These are phyloP conservation scores for Panicum hallii DNA, from an alignment of 202 grass and related monocot genomes.

Conservation along the genomic window DNA sequence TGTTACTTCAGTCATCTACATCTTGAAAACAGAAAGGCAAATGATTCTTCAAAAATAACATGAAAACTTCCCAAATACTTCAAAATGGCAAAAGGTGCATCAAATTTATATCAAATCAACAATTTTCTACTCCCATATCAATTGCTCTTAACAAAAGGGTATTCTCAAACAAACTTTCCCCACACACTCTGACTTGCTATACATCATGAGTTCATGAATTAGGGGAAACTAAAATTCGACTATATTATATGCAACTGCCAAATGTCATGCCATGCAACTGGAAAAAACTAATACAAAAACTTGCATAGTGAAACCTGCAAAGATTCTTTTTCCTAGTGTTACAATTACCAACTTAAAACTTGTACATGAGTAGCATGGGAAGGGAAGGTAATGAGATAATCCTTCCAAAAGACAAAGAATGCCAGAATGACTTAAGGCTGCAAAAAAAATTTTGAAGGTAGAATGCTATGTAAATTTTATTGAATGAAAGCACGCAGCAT, in stretches of 20 bases:
- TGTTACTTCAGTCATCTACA: not conserved
- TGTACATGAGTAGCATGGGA: not conserved
- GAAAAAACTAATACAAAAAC: not conserved
- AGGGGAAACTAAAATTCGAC: not conserved
- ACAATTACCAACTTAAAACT: not conserved
- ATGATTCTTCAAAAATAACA: not conserved
- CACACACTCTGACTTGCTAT: not conserved
- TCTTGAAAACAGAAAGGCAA: not conserved
- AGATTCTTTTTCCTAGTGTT: not conserved
- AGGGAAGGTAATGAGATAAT: not conserved
- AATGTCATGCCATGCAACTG: not conserved
- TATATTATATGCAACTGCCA: not conserved
- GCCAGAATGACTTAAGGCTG: not conserved
- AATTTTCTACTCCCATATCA: not conserved
- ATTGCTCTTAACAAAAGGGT: not conserved
- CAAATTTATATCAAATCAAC: not conserved
- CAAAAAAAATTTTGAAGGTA: not conserved
- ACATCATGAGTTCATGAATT: not conserved
- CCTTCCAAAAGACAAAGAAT: not conserved
- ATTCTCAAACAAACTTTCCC: not conserved
- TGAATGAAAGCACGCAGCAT: not conserved
- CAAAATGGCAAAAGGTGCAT: not conserved
- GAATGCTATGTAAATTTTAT: not conserved
- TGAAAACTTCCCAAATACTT: not conserved
- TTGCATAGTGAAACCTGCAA: not conserved